A percentile compares a stretch with the other conserved stretches of the same genome.
These are phyloP conservation scores for Cyclotella baltica DNA, from an alignment of 108 stramenopile species.

Conservation along the genomic window DNA sequence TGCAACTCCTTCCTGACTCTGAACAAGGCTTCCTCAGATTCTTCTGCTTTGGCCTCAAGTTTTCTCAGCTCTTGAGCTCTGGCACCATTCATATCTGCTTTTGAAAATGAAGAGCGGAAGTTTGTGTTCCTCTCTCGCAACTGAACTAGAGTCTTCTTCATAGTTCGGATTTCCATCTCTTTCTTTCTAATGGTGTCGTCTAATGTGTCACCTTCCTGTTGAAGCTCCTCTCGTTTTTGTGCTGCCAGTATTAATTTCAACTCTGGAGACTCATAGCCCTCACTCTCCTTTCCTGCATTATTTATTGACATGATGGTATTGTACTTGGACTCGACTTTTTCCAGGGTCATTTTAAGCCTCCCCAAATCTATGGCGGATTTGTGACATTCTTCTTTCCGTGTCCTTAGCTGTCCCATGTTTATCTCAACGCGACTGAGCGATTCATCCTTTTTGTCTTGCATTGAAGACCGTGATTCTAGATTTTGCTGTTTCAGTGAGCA, in stretches of 20 bases:
- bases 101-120: conserved; percentile 34
- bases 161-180: conserved; percentile 42
- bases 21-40: conserved; percentile 63
- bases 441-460: conserved; percentile 72
- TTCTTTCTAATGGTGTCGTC: conserved; percentile 72
- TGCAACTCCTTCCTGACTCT: conserved; percentile 75
- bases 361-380: conserved; percentile 71
- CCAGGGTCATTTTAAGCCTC: conserved; percentile 57
- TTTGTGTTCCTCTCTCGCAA: conserved; percentile 31
- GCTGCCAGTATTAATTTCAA: conserved; percentile 85
- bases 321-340: conserved; percentile 77
- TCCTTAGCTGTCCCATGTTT: conserved; percentile 65
- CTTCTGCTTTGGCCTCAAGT: conserved; percentile 65
- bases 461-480: conserved; percentile 63
- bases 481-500: conserved; percentile 76
- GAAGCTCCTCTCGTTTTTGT: conserved; percentile 87
- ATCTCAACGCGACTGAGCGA: conserved; percentile 64
- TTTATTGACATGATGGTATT: conserved; percentile 48
- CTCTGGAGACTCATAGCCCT: conserved; percentile 66
- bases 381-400: conserved; percentile 83
- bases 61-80: conserved; percentile 54
- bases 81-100: conserved; percentile 51
- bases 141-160: conserved; percentile 35
- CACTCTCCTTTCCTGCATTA: conserved; percentile 50
- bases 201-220: conserved; percentile 84